phyloP scores from a whole-genome alignment of 352 stramenopile species.

The Paralagenidium karlingii region DNA sequence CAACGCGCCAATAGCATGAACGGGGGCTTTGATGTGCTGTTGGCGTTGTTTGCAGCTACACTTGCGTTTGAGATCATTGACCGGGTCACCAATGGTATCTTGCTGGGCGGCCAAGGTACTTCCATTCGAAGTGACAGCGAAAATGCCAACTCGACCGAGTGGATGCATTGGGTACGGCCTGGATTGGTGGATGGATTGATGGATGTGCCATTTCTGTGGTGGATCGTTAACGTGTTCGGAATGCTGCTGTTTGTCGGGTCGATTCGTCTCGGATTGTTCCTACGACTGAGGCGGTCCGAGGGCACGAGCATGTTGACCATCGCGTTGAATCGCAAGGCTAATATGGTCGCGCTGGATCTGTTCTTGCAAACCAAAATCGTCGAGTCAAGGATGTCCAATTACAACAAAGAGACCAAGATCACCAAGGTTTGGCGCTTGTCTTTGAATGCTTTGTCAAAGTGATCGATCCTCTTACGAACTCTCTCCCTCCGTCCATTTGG shows the following conservation, averaged over 20 bases:
- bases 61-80: slow-evolving; percentile 93
- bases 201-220: slow-evolving; percentile 25
- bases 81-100: slow-evolving; percentile 87
- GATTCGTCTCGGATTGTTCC: no score
- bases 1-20: slow-evolving; percentile 53
- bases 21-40: slow-evolving; percentile 75
- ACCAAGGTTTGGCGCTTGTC: slow-evolving; percentile 37
- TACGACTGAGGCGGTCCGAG: no score
- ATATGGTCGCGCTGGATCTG: slow-evolving; percentile 35
- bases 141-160: neutral
- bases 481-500: neutral
- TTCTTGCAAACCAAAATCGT: slow-evolving; percentile 28
- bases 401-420: slow-evolving; percentile 64
- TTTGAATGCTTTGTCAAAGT: slow-evolving; percentile 1
- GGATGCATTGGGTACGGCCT: slow-evolving; percentile 36
- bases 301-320: slow-evolving; percentile 37
- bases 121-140: slow-evolving; percentile 7
- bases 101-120: slow-evolving; percentile 55
- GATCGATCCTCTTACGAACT: neutral
- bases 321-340: slow-evolving; percentile 24
- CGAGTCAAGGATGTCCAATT: slow-evolving; percentile 76
- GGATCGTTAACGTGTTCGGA: slow-evolving; percentile 18
- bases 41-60: slow-evolving; percentile 86
- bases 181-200: slow-evolving; percentile 29
- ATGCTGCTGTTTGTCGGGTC: neutral